Evolutionary conservation across 345 rosid genomes (phyloP).

Genomic region (Carallia pectinifolia): DNA sequence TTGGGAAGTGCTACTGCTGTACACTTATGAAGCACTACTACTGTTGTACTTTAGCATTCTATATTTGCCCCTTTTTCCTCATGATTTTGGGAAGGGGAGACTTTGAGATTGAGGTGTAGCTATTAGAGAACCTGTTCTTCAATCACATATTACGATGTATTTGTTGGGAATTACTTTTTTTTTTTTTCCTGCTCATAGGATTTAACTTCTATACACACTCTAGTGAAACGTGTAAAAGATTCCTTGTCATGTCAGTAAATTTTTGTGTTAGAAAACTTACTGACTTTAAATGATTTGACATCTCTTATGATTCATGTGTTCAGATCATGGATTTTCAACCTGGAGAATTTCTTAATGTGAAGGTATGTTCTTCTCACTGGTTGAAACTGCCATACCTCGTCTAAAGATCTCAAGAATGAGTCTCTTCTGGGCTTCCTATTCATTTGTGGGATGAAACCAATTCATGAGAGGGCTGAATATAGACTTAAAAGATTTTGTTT

Average conservation of each 20-base stretch:
- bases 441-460: too few species aligned
- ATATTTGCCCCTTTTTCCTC: too few species aligned
- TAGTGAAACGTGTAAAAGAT: not conserved
- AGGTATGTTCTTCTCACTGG: slow-evolving; percentile 42
- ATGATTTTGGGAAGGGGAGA: too few species aligned
- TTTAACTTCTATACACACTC: not conserved
- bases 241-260: not conserved
- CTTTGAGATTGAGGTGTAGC: too few species aligned
- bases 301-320: slow-evolving; percentile 12
- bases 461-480: too few species aligned
- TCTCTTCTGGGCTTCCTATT: too few species aligned
- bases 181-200: not conserved
- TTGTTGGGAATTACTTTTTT: not conserved
- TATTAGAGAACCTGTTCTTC: too few species aligned
- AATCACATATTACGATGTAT: not conserved
- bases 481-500: not conserved
- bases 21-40: too few species aligned
- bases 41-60: too few species aligned
- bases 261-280: not conserved
- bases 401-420: slow-evolving; percentile 4
- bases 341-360: slow-evolving; percentile 85
- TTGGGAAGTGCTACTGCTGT: too few species aligned
- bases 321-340: slow-evolving; percentile 97
- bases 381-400: slow-evolving; percentile 11
- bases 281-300: not conserved